phyloP scores from a whole-genome alignment of 2,329 filamentous ascomycete genomes.

The Talaromyces sp. region DNA sequence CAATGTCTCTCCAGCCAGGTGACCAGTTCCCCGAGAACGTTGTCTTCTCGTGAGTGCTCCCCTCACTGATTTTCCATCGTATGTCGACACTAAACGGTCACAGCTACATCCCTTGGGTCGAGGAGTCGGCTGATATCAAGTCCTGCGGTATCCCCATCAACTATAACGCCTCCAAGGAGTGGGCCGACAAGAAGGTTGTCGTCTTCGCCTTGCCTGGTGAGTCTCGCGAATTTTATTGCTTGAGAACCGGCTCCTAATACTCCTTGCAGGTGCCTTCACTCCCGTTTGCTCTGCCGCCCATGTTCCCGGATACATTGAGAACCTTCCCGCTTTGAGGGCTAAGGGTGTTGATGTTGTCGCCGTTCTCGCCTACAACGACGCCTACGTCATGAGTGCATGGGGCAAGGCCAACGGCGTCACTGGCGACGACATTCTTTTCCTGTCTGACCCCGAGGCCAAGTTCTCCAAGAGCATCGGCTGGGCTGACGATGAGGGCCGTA shows the following conservation, averaged over 20 bases:
- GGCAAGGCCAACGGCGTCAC: slow-evolving; percentile 80
- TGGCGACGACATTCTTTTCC: slow-evolving; percentile 72
- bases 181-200: slow-evolving; percentile 68
- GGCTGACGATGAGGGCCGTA: slow-evolving; percentile 67
- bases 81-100: neutral
- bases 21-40: slow-evolving; percentile 79
- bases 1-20: slow-evolving; percentile 70
- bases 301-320: slow-evolving; percentile 74
- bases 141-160: slow-evolving; percentile 73
- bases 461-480: slow-evolving; percentile 79
- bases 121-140: slow-evolving; percentile 66
- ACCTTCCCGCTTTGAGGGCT: slow-evolving; percentile 65
- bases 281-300: slow-evolving; percentile 80
- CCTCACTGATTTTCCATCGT: slow-evolving; percentile 1
- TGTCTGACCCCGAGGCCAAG: slow-evolving; percentile 66
- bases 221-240: slow-evolving; percentile 16
- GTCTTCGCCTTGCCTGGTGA: slow-evolving; percentile 66
- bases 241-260: neutral
- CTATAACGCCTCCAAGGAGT: slow-evolving; percentile 77
- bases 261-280: slow-evolving; percentile 66
- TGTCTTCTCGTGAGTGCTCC: slow-evolving; percentile 63
- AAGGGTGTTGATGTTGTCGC: slow-evolving; percentile 82
- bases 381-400: slow-evolving; percentile 85
- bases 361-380: slow-evolving; percentile 80
- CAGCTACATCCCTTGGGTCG: slow-evolving; percentile 73